Conservation (phyloP, 2,329 filamentous ascomycete species). For the Alternaria incomplexa region DNA sequence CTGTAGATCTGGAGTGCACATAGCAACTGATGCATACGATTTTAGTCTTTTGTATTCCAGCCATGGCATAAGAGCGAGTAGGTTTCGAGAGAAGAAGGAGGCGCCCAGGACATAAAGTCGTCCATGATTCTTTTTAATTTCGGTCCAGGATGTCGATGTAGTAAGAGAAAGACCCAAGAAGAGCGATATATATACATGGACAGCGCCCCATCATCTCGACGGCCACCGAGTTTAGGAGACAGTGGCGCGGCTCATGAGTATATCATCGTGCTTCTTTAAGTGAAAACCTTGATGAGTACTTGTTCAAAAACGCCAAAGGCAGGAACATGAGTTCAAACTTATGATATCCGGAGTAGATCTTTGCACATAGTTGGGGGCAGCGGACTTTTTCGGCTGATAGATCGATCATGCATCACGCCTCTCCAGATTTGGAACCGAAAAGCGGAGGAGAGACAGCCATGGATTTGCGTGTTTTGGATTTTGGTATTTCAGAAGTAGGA, state of each 20-base stretch:
- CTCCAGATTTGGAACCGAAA: background rate
- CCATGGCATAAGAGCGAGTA: background rate
- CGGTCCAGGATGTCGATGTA: background rate
- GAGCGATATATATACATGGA: background rate
- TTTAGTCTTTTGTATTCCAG: background rate
- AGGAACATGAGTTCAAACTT: background rate
- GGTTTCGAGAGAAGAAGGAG: background rate
- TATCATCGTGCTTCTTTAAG: background rate
- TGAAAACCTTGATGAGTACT: background rate
- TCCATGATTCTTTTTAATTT: accelerated
- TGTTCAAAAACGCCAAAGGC: background rate
- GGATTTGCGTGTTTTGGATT: no score
- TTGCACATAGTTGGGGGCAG: background rate
- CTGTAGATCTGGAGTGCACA: background rate
- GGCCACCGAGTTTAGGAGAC: background rate
- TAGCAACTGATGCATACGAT: background rate
- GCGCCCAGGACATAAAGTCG: background rate
- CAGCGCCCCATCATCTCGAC: background rate
- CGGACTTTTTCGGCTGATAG: background rate
- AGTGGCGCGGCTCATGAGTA: background rate
- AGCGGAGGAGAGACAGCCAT: background rate
- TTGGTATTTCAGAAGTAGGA: background rate
- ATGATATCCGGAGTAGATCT: background rate
- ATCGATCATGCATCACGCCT: background rate
- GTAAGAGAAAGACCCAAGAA: background rate